These are phyloP conservation scores for Yamadazyma nakazawae DNA, from an alignment of 805 yeast genomes.

Conservation along the genomic window DNA sequence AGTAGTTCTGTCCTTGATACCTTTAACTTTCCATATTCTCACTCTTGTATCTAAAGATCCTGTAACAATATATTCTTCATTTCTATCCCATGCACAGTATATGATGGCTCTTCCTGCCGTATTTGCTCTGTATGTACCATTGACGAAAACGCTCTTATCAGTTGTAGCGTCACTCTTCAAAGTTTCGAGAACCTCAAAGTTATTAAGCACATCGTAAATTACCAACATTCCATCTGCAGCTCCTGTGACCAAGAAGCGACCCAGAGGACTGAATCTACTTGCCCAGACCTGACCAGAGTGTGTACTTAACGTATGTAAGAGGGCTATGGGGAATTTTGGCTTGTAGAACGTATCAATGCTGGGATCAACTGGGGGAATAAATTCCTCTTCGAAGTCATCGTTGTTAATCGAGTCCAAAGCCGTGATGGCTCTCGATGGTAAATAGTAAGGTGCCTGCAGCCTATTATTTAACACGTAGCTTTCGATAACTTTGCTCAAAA, in stretches of 20 bases:
- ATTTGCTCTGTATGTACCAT: constrained; percentile 22
- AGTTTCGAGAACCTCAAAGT: constrained; percentile 29
- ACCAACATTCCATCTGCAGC: constrained; percentile 63
- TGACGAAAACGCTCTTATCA: constrained; percentile 26
- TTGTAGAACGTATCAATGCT: constrained; percentile 15
- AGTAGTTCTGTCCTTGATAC: constrained; percentile 16
- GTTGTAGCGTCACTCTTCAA: constrained; percentile 26
- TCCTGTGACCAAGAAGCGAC: constrained; percentile 72
- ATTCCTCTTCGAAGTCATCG: constrained; percentile 4
- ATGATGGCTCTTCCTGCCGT: constrained; percentile 45
- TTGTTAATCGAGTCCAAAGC: neutral
- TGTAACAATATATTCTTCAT: constrained; percentile 62
- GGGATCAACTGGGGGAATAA: constrained; percentile 15
- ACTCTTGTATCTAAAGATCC: constrained; percentile 72
- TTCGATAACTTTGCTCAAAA: constrained; percentile 21
- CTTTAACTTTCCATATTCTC: constrained; percentile 61
- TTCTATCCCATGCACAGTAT: constrained; percentile 73
- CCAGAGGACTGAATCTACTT: constrained; percentile 72
- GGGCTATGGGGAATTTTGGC: constrained; percentile 45
- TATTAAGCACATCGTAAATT: constrained; percentile 59
- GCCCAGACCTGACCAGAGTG: constrained; percentile 85
- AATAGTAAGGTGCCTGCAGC: constrained; percentile 21
- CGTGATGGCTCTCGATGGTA: constrained; percentile 23
- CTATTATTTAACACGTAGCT: constrained; percentile 7
- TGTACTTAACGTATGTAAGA: constrained; percentile 43